phyloP scores from a whole-genome alignment of 2,329 filamentous ascomycete genomes.

The Didymella exigua region DNA sequence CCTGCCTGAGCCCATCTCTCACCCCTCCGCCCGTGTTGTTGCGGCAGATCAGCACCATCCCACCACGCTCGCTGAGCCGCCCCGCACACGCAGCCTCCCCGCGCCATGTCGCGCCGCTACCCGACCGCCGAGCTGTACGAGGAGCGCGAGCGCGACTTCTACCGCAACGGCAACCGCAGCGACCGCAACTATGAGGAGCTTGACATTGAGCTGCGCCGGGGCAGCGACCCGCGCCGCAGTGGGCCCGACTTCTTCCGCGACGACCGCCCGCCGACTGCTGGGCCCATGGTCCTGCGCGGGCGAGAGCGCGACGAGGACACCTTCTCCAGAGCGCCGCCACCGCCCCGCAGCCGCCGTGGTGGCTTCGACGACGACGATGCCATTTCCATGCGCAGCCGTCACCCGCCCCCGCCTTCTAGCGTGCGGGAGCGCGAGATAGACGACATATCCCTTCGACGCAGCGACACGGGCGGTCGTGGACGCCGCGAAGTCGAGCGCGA shows the following conservation, averaged over 20 bases:
- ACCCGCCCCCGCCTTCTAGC: slow-evolving; percentile 34
- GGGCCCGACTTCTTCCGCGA: slow-evolving; percentile 57
- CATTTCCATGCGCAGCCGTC: slow-evolving; percentile 41
- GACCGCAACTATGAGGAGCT: slow-evolving; percentile 57
- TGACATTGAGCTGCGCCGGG: slow-evolving; percentile 54
- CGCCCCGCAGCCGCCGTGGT: slow-evolving; percentile 37
- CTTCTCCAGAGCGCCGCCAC: slow-evolving; percentile 31
- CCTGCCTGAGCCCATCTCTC: slow-evolving; percentile 1
- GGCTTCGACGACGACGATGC: slow-evolving; percentile 52
- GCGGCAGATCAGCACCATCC: slow-evolving; percentile 20
- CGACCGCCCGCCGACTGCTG: slow-evolving; percentile 53
- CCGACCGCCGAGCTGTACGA: slow-evolving; percentile 56
- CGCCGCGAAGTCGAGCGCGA: slow-evolving; percentile 41
- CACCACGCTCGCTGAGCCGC: slow-evolving; percentile 10
- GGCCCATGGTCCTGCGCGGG: slow-evolving; percentile 54
- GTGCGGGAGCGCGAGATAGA: slow-evolving; percentile 42
- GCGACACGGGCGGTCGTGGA: slow-evolving; percentile 43
- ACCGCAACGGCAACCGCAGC: slow-evolving; percentile 49
- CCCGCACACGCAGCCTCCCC: slow-evolving; percentile 23
- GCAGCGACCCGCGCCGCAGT: slow-evolving; percentile 48
- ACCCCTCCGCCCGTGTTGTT: slow-evolving; percentile 9
- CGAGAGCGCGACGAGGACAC: slow-evolving; percentile 51
- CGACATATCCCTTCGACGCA: slow-evolving; percentile 49
- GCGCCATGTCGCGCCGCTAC: slow-evolving; percentile 53
- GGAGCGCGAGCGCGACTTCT: slow-evolving; percentile 57